phyloP scores from a whole-genome alignment of 192 early-diverging fungal species.

The Gryganskiella cystojenkinii region DNA sequence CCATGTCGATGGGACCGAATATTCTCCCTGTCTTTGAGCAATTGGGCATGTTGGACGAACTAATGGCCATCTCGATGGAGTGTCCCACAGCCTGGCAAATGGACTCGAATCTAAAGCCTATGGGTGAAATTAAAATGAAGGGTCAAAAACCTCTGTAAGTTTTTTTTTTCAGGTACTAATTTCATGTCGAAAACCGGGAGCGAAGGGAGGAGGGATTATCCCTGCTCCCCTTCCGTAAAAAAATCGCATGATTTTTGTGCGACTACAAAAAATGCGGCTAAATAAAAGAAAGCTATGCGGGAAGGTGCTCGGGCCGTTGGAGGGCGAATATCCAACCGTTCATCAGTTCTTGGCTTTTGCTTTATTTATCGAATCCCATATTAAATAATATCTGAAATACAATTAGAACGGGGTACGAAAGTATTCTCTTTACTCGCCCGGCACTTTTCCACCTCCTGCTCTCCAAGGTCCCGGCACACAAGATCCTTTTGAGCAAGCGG shows the following conservation, averaged over 20 bases:
- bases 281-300: no score
- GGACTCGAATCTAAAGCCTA: neutral
- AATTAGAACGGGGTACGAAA: no score
- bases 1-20: conserved; percentile 28
- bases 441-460: conserved; percentile 17
- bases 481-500: conserved; percentile 11
- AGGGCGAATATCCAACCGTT: no score
- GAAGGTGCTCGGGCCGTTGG: no score
- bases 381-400: no score
- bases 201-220: neutral
- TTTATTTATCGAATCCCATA: no score
- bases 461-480: conserved; percentile 13
- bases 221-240: no score
- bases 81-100: neutral
- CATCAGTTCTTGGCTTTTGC: no score
- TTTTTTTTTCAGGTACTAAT: neutral
- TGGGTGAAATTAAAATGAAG: conserved; percentile 1
- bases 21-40: conserved; percentile 23
- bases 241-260: no score
- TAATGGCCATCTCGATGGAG: conserved; percentile 2
- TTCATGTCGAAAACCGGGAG: neutral
- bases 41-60: conserved; percentile 13
- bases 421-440: neutral
- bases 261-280: no score
- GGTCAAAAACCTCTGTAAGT: conserved; percentile 11